Conservation (phyloP, 139 green algal species). For the Coelastrella sp. region DNA sequence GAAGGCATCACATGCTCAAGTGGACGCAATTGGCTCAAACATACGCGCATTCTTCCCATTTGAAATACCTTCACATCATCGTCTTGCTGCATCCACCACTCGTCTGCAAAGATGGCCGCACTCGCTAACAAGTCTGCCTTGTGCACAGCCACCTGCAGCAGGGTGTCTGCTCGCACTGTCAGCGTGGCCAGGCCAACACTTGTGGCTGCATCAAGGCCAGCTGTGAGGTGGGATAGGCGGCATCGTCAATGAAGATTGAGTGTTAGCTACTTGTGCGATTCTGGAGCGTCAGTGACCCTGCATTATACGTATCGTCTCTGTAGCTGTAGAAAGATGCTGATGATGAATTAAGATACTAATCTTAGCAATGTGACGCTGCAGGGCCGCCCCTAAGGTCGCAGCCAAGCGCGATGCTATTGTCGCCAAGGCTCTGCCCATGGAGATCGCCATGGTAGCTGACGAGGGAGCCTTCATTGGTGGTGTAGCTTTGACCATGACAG, state of each 20-base stretch:
- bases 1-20: conserved; percentile 1
- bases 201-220: conserved; percentile 25
- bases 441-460: conserved; percentile 85
- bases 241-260: neutral
- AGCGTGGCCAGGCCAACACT: conserved; percentile 34
- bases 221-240: conserved; percentile 8
- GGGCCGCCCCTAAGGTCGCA: conserved; percentile 26
- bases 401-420: conserved; percentile 16
- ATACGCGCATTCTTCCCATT: neutral
- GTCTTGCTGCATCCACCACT: neutral
- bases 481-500: conserved; percentile 82
- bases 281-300: neutral
- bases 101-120: conserved; percentile 17
- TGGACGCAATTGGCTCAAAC: neutral
- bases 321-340: no score
- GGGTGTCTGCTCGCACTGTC: conserved; percentile 6
- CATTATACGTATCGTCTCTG: neutral
- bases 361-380: neutral
- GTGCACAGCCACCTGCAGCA: conserved; percentile 20
- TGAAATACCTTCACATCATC: neutral
- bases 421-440: conserved; percentile 53
- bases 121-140: conserved; percentile 23
- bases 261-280: neutral
- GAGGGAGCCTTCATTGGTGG: conserved; percentile 86
- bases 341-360: no score